These are phyloP conservation scores for Lactifluus volemus DNA, from an alignment of 768 basidiomycete species.

Conservation along the genomic window DNA sequence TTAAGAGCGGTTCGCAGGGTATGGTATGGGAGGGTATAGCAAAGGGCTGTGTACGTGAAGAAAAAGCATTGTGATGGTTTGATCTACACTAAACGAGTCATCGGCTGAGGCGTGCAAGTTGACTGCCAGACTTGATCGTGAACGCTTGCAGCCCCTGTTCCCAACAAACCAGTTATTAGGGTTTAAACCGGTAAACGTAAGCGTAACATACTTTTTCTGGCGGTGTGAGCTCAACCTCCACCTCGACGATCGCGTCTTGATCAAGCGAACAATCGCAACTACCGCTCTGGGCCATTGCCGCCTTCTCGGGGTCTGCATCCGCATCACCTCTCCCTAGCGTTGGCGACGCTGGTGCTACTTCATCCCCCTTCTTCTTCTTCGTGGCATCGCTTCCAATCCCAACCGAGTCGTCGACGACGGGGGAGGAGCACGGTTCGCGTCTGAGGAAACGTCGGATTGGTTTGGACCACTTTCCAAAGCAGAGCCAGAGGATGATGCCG, in stretches of 20 bases:
- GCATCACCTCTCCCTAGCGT: not conserved
- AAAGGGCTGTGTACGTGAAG: not conserved
- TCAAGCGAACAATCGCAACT: not conserved
- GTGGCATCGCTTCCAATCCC: no score
- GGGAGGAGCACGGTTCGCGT: not conserved
- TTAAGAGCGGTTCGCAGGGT: not conserved
- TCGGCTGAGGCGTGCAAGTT: not conserved
- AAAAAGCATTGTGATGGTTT: not conserved
- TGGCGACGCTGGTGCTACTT: not conserved
- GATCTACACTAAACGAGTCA: not conserved
- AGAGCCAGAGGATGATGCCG: conserved; percentile 22
- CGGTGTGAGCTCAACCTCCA: not conserved
- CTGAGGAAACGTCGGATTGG: conserved; percentile 16
- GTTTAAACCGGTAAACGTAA: no score
- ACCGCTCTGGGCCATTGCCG: not conserved
- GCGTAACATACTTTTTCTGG: conserved; percentile 1
- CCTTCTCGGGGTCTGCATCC: not conserved
- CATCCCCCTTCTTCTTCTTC: no score
- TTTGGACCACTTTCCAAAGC: conserved; percentile 23
- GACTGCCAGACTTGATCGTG: conserved; percentile 8
- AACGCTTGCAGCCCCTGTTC: conserved; percentile 1
- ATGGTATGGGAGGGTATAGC: not conserved
- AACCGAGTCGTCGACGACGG: no score
- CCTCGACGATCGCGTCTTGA: not conserved
- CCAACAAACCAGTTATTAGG: no score